phyloP scores from a whole-genome alignment of 2,329 filamentous ascomycete species.

The Ophiostoma australiae region DNA sequence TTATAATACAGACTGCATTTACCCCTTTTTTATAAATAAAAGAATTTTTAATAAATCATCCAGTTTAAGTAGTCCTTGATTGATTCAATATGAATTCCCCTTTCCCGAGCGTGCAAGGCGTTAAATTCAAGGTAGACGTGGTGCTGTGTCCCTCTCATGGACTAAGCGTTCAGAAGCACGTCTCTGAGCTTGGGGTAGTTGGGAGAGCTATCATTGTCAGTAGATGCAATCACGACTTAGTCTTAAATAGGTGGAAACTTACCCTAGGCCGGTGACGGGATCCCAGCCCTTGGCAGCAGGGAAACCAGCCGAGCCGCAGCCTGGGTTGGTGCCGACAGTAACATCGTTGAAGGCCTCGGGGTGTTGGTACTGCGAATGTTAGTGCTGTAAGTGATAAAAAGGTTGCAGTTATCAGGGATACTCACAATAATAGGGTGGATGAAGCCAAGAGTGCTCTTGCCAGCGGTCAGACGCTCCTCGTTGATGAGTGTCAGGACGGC shows the following conservation, averaged over 20 bases:
- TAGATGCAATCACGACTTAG: not conserved
- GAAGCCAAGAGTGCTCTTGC: conserved; percentile 40
- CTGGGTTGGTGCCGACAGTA: conserved; percentile 32
- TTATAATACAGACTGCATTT: too few relatives aligned
- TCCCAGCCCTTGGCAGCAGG: conserved; percentile 31
- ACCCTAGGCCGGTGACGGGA: conserved; percentile 29
- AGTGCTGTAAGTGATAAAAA: not conserved
- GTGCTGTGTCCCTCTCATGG: not conserved
- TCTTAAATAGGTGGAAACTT: not conserved
- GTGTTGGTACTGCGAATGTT: conserved; percentile 28
- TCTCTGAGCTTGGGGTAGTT: conserved; percentile 10
- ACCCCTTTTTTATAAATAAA: too few relatives aligned
- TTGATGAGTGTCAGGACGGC: conserved; percentile 59
- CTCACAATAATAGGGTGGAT: conserved; percentile 32
- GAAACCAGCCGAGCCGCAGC: conserved; percentile 34
- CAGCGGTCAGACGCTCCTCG: conserved; percentile 51
- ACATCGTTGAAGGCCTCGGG: conserved; percentile 34
- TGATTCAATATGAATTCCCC: too few relatives aligned
- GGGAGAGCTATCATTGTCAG: not conserved
- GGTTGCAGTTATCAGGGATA: conserved; percentile 13
- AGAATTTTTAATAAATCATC: too few relatives aligned
- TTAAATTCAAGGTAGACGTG: not conserved
- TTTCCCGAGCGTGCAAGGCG: too few relatives aligned
- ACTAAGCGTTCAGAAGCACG: not conserved
- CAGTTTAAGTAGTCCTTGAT: too few relatives aligned